A percentile compares a stretch with the other conserved stretches of the same genome.
phyloP scores from a whole-genome alignment of 1,139 yeast genomes.

The Zhuliangozyma parablackwelliae region DNA sequence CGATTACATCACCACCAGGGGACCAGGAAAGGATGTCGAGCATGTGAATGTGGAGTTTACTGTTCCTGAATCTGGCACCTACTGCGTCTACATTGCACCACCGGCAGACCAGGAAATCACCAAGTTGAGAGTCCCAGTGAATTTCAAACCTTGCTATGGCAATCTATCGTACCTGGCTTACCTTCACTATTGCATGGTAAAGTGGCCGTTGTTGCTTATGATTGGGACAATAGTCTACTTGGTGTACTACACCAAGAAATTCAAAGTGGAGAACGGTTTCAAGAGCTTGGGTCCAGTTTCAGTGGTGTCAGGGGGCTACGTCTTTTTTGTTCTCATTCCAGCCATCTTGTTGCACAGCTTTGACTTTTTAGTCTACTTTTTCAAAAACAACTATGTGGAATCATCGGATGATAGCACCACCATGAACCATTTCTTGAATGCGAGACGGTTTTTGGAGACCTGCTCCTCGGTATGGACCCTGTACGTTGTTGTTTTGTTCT shows the following conservation, averaged over 20 bases:
- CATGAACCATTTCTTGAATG: slow-evolving; percentile 1
- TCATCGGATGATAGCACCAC: slow-evolving; percentile 5
- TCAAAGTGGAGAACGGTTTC: slow-evolving; percentile 27
- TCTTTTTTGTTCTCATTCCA: slow-evolving; percentile 29
- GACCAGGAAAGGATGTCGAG: background rate
- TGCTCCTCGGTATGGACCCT: slow-evolving; percentile 2
- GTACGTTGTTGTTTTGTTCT: slow-evolving; percentile 22
- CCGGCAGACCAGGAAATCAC: slow-evolving; percentile 12
- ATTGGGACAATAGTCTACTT: slow-evolving; percentile 17
- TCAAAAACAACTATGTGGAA: slow-evolving; percentile 16
- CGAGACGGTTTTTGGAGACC: too few relatives aligned
- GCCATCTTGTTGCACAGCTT: slow-evolving; percentile 11
- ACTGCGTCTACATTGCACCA: slow-evolving; percentile 32
- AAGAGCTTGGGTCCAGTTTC: slow-evolving; percentile 29
- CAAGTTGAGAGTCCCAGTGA: slow-evolving; percentile 16
- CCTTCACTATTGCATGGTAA: slow-evolving; percentile 15
- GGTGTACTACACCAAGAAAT: slow-evolving; percentile 24
- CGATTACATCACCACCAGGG: slow-evolving; percentile 6
- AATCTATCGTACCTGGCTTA: slow-evolving; percentile 20
- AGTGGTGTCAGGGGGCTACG: slow-evolving; percentile 28
- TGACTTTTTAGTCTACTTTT: slow-evolving; percentile 11
- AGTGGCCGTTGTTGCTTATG: slow-evolving; percentile 15
- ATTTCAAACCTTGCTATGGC: slow-evolving; percentile 24
- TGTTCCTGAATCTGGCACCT: slow-evolving; percentile 25
- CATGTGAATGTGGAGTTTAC: slow-evolving; percentile 10